Conservation (phyloP, 371 early-diverging fungal species). For the Mucor irregularis region DNA sequence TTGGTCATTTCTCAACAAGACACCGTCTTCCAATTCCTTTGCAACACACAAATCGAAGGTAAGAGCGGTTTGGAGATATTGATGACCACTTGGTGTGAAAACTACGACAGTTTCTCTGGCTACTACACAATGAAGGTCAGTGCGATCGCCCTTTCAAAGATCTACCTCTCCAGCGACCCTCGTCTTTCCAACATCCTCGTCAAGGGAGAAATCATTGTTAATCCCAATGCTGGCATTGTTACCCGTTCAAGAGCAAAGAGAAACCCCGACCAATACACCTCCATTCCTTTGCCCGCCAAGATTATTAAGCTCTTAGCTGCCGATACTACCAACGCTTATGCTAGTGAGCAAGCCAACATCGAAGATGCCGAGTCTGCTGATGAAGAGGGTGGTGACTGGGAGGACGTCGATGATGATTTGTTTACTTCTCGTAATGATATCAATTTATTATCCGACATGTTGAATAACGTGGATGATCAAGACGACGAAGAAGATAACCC, state of each 20-base stretch:
- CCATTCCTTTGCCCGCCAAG: conserved; percentile 77
- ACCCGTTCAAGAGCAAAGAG: conserved; percentile 61
- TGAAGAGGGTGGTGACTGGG: conserved; percentile 62
- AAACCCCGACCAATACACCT: conserved; percentile 76
- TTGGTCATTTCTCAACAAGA: conserved; percentile 72
- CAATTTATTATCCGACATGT: conserved; percentile 51
- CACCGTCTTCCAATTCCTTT: conserved; percentile 69
- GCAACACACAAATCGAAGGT: conserved; percentile 50
- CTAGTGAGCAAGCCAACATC: conserved; percentile 40
- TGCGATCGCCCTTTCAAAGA: conserved; percentile 75
- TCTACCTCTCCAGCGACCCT: conserved; percentile 69
- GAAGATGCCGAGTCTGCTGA: conserved; percentile 49
- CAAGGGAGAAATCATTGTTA: conserved; percentile 79
- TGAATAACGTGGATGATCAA: conserved; percentile 54
- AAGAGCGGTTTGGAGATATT: conserved; percentile 69
- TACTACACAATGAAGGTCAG: conserved; percentile 78
- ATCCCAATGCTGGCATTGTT: conserved; percentile 60
- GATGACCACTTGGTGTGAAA: conserved; percentile 75
- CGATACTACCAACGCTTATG: conserved; percentile 66
- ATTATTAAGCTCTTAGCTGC: conserved; percentile 79
- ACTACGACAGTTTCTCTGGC: conserved; percentile 75
- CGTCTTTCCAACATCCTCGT: conserved; percentile 69
- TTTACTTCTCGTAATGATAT: conserved; percentile 48
- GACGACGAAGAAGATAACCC: conserved; percentile 76
- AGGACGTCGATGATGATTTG: conserved; percentile 55